phyloP scores from a whole-genome alignment of 2,329 filamentous ascomycete species.

The Nigrospora sphaerica region DNA sequence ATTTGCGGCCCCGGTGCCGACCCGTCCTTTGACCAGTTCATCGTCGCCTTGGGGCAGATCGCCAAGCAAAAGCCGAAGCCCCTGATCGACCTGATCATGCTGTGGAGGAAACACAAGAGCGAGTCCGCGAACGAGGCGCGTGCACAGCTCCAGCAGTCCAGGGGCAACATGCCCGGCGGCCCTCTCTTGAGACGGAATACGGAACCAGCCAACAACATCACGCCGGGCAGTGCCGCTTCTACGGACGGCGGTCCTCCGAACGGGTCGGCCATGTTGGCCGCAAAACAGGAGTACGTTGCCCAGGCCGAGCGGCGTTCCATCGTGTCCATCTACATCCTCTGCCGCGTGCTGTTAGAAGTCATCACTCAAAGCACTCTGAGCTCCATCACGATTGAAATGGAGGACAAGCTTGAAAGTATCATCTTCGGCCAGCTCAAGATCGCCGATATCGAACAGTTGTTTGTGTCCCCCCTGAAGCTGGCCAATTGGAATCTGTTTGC shows the following conservation, averaged over 20 bases:
- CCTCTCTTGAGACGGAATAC: conserved; percentile 65
- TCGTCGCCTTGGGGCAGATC: conserved; percentile 88
- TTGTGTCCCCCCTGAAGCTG: conserved; percentile 72
- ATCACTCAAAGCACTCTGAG: conserved; percentile 81
- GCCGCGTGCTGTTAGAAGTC: conserved; percentile 87
- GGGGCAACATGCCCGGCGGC: conserved; percentile 29
- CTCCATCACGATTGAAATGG: conserved; percentile 83
- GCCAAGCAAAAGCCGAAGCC: conserved; percentile 90
- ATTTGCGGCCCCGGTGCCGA: conserved; percentile 90
- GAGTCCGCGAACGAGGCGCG: conserved; percentile 72
- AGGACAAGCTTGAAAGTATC: conserved; percentile 87
- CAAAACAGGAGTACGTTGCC: conserved; percentile 63
- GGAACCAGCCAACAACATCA: conserved; percentile 52
- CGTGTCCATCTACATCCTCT: conserved; percentile 92
- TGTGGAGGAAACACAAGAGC: conserved; percentile 95
- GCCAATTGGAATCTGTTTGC: conserved; percentile 96
- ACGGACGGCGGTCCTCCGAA: conserved; percentile 23
- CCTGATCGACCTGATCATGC: conserved; percentile 94
- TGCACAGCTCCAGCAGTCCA: conserved; percentile 46
- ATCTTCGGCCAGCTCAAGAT: conserved; percentile 94
- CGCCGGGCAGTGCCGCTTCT: conserved; percentile 15
- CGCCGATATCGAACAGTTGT: conserved; percentile 74
- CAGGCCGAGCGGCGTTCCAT: conserved; percentile 85
- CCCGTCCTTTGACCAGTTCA: conserved; percentile 85
- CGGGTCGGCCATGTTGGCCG: conserved; percentile 32